Evolutionary conservation across 108 stramenopile genomes (phyloP).

Genomic region (Skeletonema costatum): DNA sequence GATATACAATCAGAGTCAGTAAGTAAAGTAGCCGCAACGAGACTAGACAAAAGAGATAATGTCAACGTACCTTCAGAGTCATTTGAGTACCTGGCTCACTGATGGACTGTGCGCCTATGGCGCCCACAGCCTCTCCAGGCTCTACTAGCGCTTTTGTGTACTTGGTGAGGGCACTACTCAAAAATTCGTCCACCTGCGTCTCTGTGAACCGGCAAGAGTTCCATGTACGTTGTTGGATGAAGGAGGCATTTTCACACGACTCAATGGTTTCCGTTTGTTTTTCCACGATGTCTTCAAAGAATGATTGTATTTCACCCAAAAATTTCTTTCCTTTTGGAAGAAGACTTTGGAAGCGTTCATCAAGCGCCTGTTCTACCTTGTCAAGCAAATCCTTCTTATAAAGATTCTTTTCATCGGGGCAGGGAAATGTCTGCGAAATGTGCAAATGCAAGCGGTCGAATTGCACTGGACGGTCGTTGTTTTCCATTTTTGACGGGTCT

Average conservation of each 20-base stretch:
- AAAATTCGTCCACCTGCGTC: conserved; percentile 74
- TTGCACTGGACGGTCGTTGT: conserved; percentile 87
- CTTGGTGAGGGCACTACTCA: conserved; percentile 76
- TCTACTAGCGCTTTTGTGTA: conserved; percentile 79
- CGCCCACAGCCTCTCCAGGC: conserved; percentile 97
- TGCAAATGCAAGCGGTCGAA: conserved; percentile 73
- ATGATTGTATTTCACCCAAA: conserved; percentile 67
- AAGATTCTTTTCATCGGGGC: conserved; percentile 56
- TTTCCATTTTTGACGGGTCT: conserved; percentile 96
- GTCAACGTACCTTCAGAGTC: conserved; percentile 82
- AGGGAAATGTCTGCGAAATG: conserved; percentile 63
- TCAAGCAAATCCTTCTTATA: conserved; percentile 50
- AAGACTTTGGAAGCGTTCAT: conserved; percentile 62
- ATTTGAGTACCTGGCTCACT: conserved; percentile 98
- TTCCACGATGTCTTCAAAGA: conserved; percentile 60
- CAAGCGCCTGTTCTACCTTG: conserved; percentile 51
- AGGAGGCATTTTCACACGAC: conserved; percentile 14
- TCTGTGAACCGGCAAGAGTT: conserved; percentile 78
- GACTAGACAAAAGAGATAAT: neutral
- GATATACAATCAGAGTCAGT: neutral
- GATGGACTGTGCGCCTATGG: conserved; percentile 97
- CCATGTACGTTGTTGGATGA: conserved; percentile 52
- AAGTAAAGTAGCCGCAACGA: conserved; percentile 33
- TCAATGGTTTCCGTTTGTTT: conserved; percentile 54
- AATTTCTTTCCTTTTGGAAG: conserved; percentile 75